Conservation (phyloP, 345 rosid genomes). For the Salix udensis region DNA sequence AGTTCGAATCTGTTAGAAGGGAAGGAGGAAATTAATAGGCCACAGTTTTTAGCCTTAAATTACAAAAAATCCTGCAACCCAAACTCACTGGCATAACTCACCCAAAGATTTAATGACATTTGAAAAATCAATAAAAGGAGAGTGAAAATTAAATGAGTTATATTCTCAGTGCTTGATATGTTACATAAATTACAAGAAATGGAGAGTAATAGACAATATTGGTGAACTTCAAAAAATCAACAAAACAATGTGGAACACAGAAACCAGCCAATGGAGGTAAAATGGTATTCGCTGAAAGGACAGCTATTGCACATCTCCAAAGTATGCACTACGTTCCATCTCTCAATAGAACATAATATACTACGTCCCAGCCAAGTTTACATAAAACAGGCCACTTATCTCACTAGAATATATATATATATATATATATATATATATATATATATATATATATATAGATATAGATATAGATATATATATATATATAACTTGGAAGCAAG, state of each 20-base stretch:
- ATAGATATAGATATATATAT: too few species aligned
- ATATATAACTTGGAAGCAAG: neutral
- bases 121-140: neutral
- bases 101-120: neutral
- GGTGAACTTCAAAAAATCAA: neutral
- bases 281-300: neutral
- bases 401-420: too few species aligned
- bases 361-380: neutral
- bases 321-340: neutral
- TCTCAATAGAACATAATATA: too few species aligned
- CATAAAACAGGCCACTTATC: neutral
- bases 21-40: neutral
- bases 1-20: conserved; percentile 63
- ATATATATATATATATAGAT: too few species aligned
- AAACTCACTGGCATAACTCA: neutral
- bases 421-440: too few species aligned
- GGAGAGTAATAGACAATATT: neutral
- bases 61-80: neutral
- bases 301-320: neutral
- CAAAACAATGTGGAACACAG: neutral
- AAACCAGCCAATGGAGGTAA: too few species aligned
- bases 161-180: neutral
- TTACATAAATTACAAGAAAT: neutral
- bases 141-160: neutral
- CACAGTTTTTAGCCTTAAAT: neutral